Percentiles rank a stretch among this genome's conserved stretches.
phyloP scores from a whole-genome alignment of 2,329 filamentous ascomycete species.

The Aureobasidium melanogenum region DNA sequence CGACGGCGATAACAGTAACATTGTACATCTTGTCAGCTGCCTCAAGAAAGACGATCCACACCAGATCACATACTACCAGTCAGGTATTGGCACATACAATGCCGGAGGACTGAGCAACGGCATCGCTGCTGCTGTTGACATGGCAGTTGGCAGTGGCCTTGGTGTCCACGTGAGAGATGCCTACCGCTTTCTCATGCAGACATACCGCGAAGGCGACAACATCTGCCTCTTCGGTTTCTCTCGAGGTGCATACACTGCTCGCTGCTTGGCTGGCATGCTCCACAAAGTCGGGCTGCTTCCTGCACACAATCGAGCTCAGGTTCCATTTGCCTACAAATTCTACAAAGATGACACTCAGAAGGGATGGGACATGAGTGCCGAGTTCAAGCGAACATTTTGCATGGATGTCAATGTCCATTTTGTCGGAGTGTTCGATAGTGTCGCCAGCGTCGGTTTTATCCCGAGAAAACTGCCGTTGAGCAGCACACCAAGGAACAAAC shows the following conservation, averaged over 20 bases:
- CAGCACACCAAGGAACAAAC: constrained; percentile 29
- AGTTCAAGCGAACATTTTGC: constrained; percentile 40
- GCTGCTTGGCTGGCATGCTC: constrained; percentile 39
- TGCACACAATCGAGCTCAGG: constrained; percentile 28
- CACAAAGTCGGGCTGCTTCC: constrained; percentile 33
- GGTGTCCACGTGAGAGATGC: constrained; percentile 34
- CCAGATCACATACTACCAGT: constrained; percentile 36
- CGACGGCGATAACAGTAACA: constrained; percentile 37
- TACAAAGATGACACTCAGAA: constrained; percentile 33
- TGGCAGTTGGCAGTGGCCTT: constrained; percentile 36
- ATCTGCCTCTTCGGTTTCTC: constrained; percentile 44
- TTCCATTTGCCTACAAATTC: constrained; percentile 37
- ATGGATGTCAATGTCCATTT: constrained; percentile 35
- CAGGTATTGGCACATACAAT: constrained; percentile 39
- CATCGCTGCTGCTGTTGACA: constrained; percentile 32
- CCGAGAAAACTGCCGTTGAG: constrained; percentile 31
- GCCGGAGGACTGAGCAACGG: constrained; percentile 31
- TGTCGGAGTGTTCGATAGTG: constrained; percentile 35
- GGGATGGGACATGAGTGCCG: constrained; percentile 33
- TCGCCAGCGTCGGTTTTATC: constrained; percentile 34
- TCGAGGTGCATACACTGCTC: constrained; percentile 42
- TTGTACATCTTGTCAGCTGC: constrained; percentile 36
- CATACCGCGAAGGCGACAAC: constrained; percentile 38
- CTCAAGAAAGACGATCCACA: constrained; percentile 34
- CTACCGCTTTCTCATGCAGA: constrained; percentile 41